Percentiles rank a stretch among this genome's conserved stretches.
phyloP scores from a whole-genome alignment of 805 yeast species.

The Barnettozyma vustinii region DNA sequence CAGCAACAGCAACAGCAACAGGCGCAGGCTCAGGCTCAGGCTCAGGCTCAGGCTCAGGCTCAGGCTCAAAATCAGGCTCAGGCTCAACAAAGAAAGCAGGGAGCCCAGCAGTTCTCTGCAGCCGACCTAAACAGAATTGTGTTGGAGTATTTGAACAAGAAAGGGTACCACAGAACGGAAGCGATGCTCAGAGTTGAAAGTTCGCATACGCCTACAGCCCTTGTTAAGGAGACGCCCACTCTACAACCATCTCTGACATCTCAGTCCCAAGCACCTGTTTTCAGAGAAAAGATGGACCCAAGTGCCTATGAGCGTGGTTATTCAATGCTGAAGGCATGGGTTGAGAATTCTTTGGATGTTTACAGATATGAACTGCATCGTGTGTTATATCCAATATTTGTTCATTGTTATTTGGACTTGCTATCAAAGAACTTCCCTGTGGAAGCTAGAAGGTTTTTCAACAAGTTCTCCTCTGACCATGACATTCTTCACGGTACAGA shows the following conservation, averaged over 20 bases:
- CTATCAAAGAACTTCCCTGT: conserved; percentile 55
- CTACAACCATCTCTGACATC: background rate
- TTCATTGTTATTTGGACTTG: conserved; percentile 79
- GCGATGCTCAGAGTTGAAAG: conserved; percentile 88
- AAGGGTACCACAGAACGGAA: conserved; percentile 92
- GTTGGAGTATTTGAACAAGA: conserved; percentile 84
- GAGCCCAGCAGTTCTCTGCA: conserved; percentile 51
- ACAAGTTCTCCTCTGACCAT: conserved; percentile 70
- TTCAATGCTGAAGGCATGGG: conserved; percentile 78
- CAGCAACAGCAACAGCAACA: conserved; percentile 5
- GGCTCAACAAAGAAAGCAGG: conserved; percentile 18
- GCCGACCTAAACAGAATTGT: conserved; percentile 91
- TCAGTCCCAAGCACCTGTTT: conserved; percentile 5
- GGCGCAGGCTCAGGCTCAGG: conserved; percentile 5
- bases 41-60: conserved; percentile 2
- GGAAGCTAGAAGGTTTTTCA: conserved; percentile 71
- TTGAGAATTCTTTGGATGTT: conserved; percentile 83
- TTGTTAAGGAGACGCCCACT: conserved; percentile 24
- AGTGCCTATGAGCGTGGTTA: conserved; percentile 77
- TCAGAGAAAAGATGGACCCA: conserved; percentile 35
- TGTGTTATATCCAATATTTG: conserved; percentile 86
- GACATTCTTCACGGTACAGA: conserved; percentile 73
- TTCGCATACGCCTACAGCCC: conserved; percentile 51
- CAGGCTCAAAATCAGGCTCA: conserved; percentile 4
- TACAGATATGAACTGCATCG: conserved; percentile 84